Conservation (phyloP, 305 asterid species). For the Fraxinus angustifolia region DNA sequence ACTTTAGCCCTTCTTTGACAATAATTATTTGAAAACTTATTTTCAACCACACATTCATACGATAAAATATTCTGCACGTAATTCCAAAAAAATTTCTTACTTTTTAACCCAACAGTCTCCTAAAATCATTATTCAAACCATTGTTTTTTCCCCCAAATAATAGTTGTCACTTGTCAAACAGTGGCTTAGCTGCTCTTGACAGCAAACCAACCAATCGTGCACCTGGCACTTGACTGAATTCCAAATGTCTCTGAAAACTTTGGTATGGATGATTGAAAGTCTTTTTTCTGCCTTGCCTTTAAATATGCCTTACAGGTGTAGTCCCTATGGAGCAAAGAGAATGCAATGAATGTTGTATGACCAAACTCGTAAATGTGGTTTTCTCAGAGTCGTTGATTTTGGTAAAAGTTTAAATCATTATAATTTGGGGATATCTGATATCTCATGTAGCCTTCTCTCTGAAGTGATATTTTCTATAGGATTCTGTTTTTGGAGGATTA, state of each 20-base stretch:
- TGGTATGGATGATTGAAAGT: too few relatives aligned
- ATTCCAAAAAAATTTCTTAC: too few relatives aligned
- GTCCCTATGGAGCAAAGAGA: not conserved
- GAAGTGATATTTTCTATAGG: not conserved
- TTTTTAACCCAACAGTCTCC: too few relatives aligned
- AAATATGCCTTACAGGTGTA: not conserved
- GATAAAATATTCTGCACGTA: too few relatives aligned
- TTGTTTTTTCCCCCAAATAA: too few relatives aligned
- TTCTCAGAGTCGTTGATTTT: not conserved
- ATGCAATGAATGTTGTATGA: not conserved
- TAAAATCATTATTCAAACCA: too few relatives aligned
- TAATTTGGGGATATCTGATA: not conserved
- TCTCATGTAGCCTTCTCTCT: not conserved
- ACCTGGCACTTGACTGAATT: not conserved
- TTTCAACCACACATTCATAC: too few relatives aligned
- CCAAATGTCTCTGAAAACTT: not conserved
- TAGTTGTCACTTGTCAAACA: too few relatives aligned
- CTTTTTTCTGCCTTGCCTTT: not conserved
- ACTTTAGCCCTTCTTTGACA: not conserved
- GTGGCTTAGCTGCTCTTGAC: not conserved
- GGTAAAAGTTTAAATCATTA: not conserved
- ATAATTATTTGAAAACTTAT: too few relatives aligned
- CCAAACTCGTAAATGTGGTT: not conserved
- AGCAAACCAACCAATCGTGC: not conserved
- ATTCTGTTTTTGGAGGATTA: not conserved